A percentile compares a stretch with the other conserved stretches of the same genome.
Conservation (phyloP, 2,329 filamentous ascomycete genomes). For the Triangularia verruculosa region DNA sequence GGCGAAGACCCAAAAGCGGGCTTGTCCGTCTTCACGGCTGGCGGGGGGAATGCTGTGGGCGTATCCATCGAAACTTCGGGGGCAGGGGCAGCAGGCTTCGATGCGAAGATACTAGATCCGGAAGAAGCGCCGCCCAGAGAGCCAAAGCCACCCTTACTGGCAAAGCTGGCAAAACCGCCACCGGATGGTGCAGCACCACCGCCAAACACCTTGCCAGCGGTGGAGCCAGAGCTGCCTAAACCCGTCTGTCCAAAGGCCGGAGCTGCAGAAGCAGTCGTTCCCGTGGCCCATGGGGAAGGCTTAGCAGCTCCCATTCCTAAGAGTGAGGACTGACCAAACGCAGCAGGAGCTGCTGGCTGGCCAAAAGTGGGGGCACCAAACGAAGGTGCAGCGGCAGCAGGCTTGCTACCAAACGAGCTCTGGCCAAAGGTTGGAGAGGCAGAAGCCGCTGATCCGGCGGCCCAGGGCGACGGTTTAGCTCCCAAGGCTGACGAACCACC, state of each 20-base stretch:
- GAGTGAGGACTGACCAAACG: slow-evolving; percentile 52
- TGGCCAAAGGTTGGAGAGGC: slow-evolving; percentile 29
- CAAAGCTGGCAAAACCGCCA: slow-evolving; percentile 54
- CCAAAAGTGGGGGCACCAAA: slow-evolving; percentile 50
- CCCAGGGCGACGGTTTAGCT: slow-evolving; percentile 53
- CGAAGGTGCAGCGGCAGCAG: slow-evolving; percentile 35
- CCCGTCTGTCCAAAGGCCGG: slow-evolving; percentile 56
- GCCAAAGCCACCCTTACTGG: slow-evolving; percentile 54
- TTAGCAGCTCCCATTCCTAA: slow-evolving; percentile 42
- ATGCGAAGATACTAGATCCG: slow-evolving; percentile 40
- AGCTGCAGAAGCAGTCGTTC: slow-evolving; percentile 33
- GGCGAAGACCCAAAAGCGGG: slow-evolving; percentile 48
- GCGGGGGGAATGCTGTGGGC: slow-evolving; percentile 40
- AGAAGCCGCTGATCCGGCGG: slow-evolving; percentile 32
- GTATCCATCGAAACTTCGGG: slow-evolving; percentile 36
- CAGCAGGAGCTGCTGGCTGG: slow-evolving; percentile 29
- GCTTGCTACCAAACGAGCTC: slow-evolving; percentile 25
- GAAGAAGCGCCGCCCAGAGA: slow-evolving; percentile 40
- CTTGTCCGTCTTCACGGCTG: slow-evolving; percentile 38
- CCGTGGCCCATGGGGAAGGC: slow-evolving; percentile 53
- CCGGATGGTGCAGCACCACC: slow-evolving; percentile 25
- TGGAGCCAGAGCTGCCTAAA: slow-evolving; percentile 42
- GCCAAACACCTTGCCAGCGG: slow-evolving; percentile 39
- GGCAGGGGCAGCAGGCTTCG: slow-evolving; percentile 37
- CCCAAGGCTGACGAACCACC: slow-evolving; percentile 49